Evolutionary conservation across 345 rosid species (phyloP).

Genomic region (Trapa incisa): DNA sequence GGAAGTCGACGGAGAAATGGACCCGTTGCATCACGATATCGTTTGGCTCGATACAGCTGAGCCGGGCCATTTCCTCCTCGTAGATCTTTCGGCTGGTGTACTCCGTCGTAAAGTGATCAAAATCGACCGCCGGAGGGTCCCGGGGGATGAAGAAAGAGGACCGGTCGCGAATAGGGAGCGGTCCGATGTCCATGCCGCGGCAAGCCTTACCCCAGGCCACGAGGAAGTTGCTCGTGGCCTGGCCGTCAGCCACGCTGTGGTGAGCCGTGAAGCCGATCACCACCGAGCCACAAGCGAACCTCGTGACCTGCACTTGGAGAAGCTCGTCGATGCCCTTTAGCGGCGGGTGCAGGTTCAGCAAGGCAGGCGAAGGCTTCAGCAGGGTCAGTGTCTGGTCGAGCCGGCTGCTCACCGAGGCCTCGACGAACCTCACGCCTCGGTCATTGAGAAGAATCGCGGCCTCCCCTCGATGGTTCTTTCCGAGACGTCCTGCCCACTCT

Average conservation of each 20-base stretch:
- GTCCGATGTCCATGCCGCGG: conserved; percentile 17
- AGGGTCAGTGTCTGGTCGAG: conserved; percentile 15
- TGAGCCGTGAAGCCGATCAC: conserved; percentile 23
- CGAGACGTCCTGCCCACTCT: conserved; percentile 21
- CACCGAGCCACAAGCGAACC: conserved; percentile 24
- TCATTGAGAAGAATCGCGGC: conserved; percentile 16
- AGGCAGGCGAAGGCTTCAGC: conserved; percentile 14
- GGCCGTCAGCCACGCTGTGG: conserved; percentile 25
- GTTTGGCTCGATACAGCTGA: neutral
- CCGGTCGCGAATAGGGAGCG: conserved; percentile 12
- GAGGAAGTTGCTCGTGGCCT: conserved; percentile 19
- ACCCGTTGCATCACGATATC: conserved; percentile 18
- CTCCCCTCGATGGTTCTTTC: conserved; percentile 14
- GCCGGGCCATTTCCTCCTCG: neutral
- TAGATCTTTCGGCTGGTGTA: conserved; percentile 10
- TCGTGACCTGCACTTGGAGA: conserved; percentile 22
- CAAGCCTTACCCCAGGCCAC: conserved; percentile 25
- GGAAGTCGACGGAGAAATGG: conserved; percentile 21
- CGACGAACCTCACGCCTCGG: conserved; percentile 19
- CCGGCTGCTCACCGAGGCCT: conserved; percentile 10
- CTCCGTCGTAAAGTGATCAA: conserved; percentile 18
- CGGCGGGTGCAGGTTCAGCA: conserved; percentile 19
- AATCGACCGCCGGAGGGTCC: conserved; percentile 13
- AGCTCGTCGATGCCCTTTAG: conserved; percentile 22
- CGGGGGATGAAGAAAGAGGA: conserved; percentile 15